These are phyloP conservation scores for Buddleja alternifolia DNA, from an alignment of 257 asterid genomes.

Conservation along the genomic window DNA sequence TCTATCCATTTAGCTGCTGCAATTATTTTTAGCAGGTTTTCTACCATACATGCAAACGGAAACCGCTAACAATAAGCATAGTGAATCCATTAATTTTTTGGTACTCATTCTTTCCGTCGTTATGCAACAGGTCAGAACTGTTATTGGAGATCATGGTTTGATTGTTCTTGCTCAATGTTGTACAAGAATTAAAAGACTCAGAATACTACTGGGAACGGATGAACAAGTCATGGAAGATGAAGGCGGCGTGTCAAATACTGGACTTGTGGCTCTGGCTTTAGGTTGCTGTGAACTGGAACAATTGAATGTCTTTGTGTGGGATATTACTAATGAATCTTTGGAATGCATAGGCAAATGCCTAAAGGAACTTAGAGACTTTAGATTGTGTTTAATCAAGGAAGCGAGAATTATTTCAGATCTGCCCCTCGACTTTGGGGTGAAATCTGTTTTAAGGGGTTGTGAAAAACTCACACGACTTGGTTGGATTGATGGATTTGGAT, in stretches of 20 bases:
- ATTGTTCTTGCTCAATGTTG: slow-evolving; percentile 53
- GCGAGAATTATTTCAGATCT: too few species aligned
- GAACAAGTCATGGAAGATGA: slow-evolving; percentile 69
- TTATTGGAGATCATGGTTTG: slow-evolving; percentile 73
- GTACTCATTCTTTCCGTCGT: not conserved
- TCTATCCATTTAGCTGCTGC: too few species aligned
- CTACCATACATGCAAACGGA: not conserved
- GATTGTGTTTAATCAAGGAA: too few species aligned
- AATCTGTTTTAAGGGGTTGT: too few species aligned
- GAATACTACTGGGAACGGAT: slow-evolving; percentile 74
- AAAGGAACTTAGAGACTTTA: slow-evolving; percentile 56
- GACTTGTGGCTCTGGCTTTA: slow-evolving; percentile 53
- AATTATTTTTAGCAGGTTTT: too few species aligned
- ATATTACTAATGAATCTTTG: slow-evolving; percentile 56
- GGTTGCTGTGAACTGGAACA: slow-evolving; percentile 67
- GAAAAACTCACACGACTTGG: too few species aligned
- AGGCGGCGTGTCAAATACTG: slow-evolving; percentile 71
- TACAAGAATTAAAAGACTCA: slow-evolving; percentile 57
- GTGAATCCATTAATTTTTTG: too few species aligned
- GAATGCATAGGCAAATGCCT: slow-evolving; percentile 46
- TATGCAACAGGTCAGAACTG: slow-evolving; percentile 55
- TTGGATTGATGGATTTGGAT: too few species aligned
- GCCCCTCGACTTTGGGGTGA: too few species aligned
- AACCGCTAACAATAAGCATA: too few species aligned
- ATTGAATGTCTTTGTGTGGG: slow-evolving; percentile 67